Base-by-base conservation (phyloP, 305 asterid genomes). In the Striga hermonthica region DNA sequence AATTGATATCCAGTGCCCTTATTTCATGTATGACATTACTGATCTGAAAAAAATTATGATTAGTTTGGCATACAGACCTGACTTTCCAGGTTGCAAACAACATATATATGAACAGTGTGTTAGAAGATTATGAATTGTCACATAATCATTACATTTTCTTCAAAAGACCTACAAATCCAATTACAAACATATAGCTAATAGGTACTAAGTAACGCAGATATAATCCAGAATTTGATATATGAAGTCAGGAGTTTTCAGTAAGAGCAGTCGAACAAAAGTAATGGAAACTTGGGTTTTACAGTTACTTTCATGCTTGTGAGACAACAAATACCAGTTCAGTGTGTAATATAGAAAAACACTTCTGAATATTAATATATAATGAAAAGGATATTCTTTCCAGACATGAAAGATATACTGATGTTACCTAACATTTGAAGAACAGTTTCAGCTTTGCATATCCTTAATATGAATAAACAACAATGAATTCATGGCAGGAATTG, bases 1-100 rank as follows among this genome's bases (percentile, higher is more conserved):
- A 85, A 78, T 90, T 94, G 79, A 88, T 85, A 80, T 94, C 97
- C 83, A 94, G 78, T 71, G 99, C 99, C 86, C 97, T 80, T 56
- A 89, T 79, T 85, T 90, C 96, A 64, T 88, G 97, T 76, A 90
- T 86, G 68, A 86, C 96, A 76, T 88, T 90, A 90, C 93, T 88
- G 77, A 94, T 90, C 99, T 93, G 89, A 61, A 74, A 66, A 16
- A 74, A 64, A 48, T 56, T 9, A 28, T 36, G 66, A 68, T 43
- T 70, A 35, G 55, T 68, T 63, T 57, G 65, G 67, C 43, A 68
- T 16, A 60, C 10, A 14, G 57, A 50, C 7, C 57, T 50, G 57
- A 4, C 14, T 14, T 50, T 16, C 15, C 57, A 50, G 34, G 35
- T 50, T 50, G 54, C 54, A 14, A 14, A 48, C 11, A 47, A 45